A percentile compares a stretch with the other conserved stretches of the same genome.
These are phyloP conservation scores for Colletotrichum zoysiae DNA, from an alignment of 2,329 filamentous ascomycete genomes.

Conservation along the genomic window DNA sequence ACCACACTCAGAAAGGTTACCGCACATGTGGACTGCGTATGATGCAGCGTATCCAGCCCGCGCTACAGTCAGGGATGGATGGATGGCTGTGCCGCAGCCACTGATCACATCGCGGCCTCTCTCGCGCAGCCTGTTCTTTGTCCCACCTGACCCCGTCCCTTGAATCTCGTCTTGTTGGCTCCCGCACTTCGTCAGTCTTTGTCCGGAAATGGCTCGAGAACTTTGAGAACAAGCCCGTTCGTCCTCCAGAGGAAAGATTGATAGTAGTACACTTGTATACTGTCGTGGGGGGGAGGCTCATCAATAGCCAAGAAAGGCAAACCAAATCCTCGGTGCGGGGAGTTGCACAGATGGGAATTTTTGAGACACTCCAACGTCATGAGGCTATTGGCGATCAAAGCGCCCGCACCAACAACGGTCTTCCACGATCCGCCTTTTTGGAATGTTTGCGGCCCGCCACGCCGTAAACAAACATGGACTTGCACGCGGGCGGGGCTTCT, in stretches of 20 bases:
- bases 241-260: not conserved
- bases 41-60: not conserved
- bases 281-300: not conserved
- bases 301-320: not conserved
- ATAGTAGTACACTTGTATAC: not conserved
- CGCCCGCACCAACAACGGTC: not conserved
- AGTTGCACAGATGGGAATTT: not conserved
- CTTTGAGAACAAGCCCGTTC: not conserved
- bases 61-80: slow-evolving; percentile 8
- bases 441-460: not conserved
- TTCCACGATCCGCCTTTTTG: not conserved
- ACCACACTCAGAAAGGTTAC: not conserved
- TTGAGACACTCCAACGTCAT: slow-evolving; percentile 23
- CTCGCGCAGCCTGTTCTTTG: slow-evolving; percentile 3
- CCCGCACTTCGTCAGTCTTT: not conserved
- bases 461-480: not conserved
- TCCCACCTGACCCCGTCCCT: not conserved
- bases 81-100: slow-evolving; percentile 33
- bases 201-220: not conserved
- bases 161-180: not conserved
- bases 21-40: not conserved
- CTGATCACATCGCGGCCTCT: slow-evolving; percentile 18
- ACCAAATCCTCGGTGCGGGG: not conserved
- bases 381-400: not conserved
- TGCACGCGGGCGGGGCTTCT: not conserved